These are phyloP conservation scores for Avena eriantha DNA, from an alignment of 176 grass and related monocot genomes.

Conservation along the genomic window DNA sequence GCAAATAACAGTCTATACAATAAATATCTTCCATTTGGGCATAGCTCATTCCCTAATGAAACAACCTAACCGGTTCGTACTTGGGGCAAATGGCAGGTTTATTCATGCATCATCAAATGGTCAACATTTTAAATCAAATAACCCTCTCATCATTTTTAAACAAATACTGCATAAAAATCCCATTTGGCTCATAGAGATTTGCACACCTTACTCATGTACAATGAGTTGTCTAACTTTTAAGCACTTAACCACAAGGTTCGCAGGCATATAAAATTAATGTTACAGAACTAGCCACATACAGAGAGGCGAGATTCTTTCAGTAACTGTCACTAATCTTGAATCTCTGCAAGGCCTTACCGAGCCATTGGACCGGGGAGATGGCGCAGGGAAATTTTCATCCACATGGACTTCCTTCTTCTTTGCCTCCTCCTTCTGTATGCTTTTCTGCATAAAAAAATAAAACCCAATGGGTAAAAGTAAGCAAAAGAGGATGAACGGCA, in stretches of 20 bases:
- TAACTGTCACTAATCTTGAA: background rate
- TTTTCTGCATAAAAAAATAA: constrained; percentile 55
- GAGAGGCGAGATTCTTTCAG: background rate
- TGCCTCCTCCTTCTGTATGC: constrained; percentile 92
- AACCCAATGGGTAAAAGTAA: constrained; percentile 24
- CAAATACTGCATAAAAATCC: background rate
- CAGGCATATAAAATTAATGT: background rate
- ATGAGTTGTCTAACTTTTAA: background rate
- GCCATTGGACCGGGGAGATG: constrained; percentile 85
- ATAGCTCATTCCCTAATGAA: background rate
- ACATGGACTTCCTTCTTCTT: constrained; percentile 98
- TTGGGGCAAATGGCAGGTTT: constrained; percentile 16
- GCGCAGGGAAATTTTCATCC: constrained; percentile 87
- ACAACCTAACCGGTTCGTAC: background rate
- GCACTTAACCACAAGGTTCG: background rate
- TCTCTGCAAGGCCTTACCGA: constrained; percentile 42
- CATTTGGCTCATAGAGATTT: background rate
- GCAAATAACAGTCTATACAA: background rate
- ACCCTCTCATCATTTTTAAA: background rate
- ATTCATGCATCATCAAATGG: constrained; percentile 10
- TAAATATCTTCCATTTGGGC: background rate
- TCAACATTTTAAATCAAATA: background rate
- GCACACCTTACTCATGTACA: background rate
- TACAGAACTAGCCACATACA: background rate
- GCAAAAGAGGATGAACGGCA: constrained; percentile 7